Percentiles rank a stretch among this genome's conserved stretches.
Evolutionary conservation across 192 early-diverging fungal genomes (phyloP).

Genomic region (Podila horticola): DNA sequence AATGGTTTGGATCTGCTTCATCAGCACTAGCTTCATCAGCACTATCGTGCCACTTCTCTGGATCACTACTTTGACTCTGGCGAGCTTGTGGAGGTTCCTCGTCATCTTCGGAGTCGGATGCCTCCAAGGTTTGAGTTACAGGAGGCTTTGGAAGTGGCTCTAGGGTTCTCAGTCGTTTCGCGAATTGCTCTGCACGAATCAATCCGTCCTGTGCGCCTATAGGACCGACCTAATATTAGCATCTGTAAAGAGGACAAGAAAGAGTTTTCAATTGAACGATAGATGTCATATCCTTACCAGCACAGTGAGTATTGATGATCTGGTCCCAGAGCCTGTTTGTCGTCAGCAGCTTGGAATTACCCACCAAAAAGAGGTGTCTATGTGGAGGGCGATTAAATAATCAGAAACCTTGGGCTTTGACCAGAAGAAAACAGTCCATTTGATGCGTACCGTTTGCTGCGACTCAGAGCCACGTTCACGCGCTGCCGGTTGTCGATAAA

Average conservation of each 20-base stretch:
- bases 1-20: not conserved
- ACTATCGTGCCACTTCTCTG: not conserved
- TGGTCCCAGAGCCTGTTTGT: constrained; percentile 31
- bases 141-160: constrained; percentile 11
- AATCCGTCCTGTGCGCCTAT: constrained; percentile 10
- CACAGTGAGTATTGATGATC: constrained; percentile 34
- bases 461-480: constrained; percentile 80
- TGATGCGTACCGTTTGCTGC: constrained; percentile 67
- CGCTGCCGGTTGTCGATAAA: constrained; percentile 77
- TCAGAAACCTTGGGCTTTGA: not conserved
- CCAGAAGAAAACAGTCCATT: not conserved
- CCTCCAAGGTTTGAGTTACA: not conserved
- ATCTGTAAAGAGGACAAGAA: not conserved
- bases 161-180: constrained; percentile 7
- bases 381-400: not conserved
- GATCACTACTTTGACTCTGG: not conserved
- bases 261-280: not conserved
- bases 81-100: not conserved
- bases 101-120: constrained; percentile 21
- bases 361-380: constrained; percentile 72
- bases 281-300: constrained; percentile 8
- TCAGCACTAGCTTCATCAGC: not conserved
- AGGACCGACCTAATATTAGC: not conserved
- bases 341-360: constrained; percentile 46
- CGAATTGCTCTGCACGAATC: constrained; percentile 18